Evolutionary conservation across 1,139 yeast genomes (phyloP).

Genomic region (Saccharomycopsis hybrid): DNA sequence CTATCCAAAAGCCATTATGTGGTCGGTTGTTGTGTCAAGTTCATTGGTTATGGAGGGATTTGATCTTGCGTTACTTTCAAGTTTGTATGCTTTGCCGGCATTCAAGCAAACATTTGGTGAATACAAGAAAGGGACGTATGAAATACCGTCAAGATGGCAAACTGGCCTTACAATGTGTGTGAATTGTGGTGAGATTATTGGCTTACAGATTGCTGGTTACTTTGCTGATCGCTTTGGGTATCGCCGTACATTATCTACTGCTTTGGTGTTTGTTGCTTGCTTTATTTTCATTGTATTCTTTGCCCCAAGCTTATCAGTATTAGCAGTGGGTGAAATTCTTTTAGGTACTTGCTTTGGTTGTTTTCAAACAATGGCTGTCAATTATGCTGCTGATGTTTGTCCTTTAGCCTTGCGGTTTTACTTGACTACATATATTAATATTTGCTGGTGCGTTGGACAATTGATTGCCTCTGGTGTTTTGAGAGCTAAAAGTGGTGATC

Average conservation of each 20-base stretch:
- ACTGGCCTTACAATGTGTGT: constrained; percentile 35
- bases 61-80: constrained; percentile 35
- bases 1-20: constrained; percentile 35
- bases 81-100: constrained; percentile 38
- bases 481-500: constrained; percentile 29
- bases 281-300: constrained; percentile 40
- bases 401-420: constrained; percentile 39
- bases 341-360: constrained; percentile 43
- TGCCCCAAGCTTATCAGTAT: constrained; percentile 32
- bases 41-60: constrained; percentile 45
- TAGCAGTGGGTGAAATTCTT: constrained; percentile 39
- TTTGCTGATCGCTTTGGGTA: constrained; percentile 37
- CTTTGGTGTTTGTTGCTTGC: constrained; percentile 29
- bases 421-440: constrained; percentile 37
- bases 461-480: constrained; percentile 37
- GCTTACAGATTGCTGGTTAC: constrained; percentile 35
- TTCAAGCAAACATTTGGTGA: constrained; percentile 37
- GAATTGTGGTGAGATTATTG: constrained; percentile 35
- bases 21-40: constrained; percentile 39
- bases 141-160: constrained; percentile 40
- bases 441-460: constrained; percentile 42
- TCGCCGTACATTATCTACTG: constrained; percentile 32
- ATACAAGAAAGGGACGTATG: constrained; percentile 29
- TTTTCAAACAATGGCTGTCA: constrained; percentile 38
- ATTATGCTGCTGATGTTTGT: constrained; percentile 43